Evolutionary conservation across 2,329 filamentous ascomycete species (phyloP), one percentile per base, ranked within the genome.

Genomic region (Davidsoniella virescens): DNA sequence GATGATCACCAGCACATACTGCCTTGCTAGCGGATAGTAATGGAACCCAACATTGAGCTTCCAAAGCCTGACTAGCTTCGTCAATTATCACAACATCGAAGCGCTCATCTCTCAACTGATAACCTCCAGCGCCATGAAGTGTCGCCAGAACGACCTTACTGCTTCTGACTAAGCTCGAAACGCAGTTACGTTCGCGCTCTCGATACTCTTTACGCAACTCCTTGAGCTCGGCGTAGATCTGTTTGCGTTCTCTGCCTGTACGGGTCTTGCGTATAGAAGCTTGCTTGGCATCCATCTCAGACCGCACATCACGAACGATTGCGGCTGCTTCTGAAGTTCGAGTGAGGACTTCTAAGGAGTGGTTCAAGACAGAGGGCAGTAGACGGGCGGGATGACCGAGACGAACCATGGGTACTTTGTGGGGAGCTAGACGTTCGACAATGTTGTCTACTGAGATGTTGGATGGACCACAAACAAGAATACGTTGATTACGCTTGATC

Each of bases 361-460:
- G 88, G 55, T 80, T 82, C 33, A 96, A 64, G 0, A 98, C 87
- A 0, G 85, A 87, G 0, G 88, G 88, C 0, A 98, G 71, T 23
- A 98, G 72, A 17, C 92, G 80, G 1, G 92, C 92, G 0, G 92
- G 92, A 63, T 98, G 92, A 1, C 92, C 92, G 0, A 98, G 76
- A 1, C 92, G 82, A 36, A 96, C 75, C 58, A 96, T 87, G 0
- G 87, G 82, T 1, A 95, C 72, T 59, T 87, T 87, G 63, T 88
- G 84, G 0, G 84, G 79, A 2, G 87, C 78, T 1, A 96, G 74
- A 6, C 92, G 80, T 65, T 98, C 92, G 7, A 95, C 88, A 52
- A 98, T 94, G 61, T 98, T 98, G 72, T 98, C 92, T 1, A 98
- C 92, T 0, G 87, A 92, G 57, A 98, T 88, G 62, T 98, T 98